phyloP scores from a whole-genome alignment of 352 stramenopile species.

The Pythium plurisporium region DNA sequence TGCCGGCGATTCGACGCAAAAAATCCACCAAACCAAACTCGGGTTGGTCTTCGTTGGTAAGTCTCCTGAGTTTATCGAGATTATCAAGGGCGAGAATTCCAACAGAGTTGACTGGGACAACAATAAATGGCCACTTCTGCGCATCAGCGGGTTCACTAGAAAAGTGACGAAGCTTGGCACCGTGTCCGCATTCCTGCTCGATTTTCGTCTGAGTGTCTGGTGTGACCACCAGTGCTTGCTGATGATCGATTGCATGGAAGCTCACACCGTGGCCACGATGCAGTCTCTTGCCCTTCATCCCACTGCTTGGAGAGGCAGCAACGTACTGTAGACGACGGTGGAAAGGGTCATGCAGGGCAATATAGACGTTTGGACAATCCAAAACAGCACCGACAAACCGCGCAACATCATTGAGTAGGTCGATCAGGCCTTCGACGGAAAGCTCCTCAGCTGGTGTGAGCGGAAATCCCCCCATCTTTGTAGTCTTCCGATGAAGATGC shows the following conservation, averaged over 20 bases:
- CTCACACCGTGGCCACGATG: conserved; percentile 54
- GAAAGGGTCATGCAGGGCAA: conserved; percentile 56
- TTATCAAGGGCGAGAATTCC: conserved; percentile 66
- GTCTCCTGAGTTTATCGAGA: conserved; percentile 40
- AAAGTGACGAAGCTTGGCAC: conserved; percentile 36
- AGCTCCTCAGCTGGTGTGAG: conserved; percentile 40
- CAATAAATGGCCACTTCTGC: conserved; percentile 56
- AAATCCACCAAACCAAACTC: conserved; percentile 80
- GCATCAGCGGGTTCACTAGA: conserved; percentile 17
- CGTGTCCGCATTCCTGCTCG: background rate
- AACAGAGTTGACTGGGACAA: conserved; percentile 40
- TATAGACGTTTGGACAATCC: conserved; percentile 44
- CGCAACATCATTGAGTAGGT: conserved; percentile 33
- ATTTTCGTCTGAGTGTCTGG: background rate
- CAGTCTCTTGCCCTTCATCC: conserved; percentile 58
- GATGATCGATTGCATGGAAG: conserved; percentile 37
- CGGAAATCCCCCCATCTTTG: background rate
- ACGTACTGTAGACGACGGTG: conserved; percentile 44
- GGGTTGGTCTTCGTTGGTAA: conserved; percentile 39
- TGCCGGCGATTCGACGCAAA: conserved; percentile 32
- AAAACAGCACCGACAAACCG: conserved; percentile 34
- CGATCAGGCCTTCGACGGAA: conserved; percentile 29
- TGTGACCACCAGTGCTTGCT: conserved; percentile 39
- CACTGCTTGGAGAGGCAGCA: conserved; percentile 41
- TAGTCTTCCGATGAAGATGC: background rate